These are phyloP conservation scores for Cercospora beticola DNA, from an alignment of 2,329 filamentous ascomycete genomes.

Conservation along the genomic window DNA sequence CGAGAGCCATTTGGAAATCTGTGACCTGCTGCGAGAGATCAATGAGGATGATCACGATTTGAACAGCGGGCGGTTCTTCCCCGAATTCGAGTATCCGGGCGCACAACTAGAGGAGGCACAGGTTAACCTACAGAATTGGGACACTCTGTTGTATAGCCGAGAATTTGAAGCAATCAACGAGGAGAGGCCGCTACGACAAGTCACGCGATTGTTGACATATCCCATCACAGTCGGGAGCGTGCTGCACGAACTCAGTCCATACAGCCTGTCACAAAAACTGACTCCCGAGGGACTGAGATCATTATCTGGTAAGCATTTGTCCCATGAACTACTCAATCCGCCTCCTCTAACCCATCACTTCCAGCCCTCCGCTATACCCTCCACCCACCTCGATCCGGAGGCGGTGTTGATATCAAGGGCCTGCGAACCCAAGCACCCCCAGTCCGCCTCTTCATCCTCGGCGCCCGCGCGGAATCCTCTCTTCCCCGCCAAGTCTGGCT, in stretches of 20 bases:
- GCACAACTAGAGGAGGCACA: constrained; percentile 87
- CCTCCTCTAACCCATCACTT: not conserved
- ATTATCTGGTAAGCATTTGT: constrained; percentile 70
- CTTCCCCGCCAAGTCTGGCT: constrained; percentile 92
- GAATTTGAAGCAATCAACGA: constrained; percentile 89
- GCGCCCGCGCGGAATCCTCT: constrained; percentile 95
- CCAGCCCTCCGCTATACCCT: constrained; percentile 87
- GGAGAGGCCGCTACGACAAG: constrained; percentile 87
- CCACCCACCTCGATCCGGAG: constrained; percentile 79
- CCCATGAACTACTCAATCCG: not conserved
- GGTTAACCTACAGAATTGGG: constrained; percentile 98
- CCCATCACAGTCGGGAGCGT: constrained; percentile 89
- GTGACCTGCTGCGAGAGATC: constrained; percentile 85
- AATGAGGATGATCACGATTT: constrained; percentile 98
- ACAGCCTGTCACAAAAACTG: constrained; percentile 75
- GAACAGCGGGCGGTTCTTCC: constrained; percentile 84
- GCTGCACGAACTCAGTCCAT: constrained; percentile 91
- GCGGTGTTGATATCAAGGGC: constrained; percentile 71
- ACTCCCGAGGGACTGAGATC: constrained; percentile 90
- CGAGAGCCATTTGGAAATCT: constrained; percentile 86
- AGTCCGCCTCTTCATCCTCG: constrained; percentile 87
- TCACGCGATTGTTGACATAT: constrained; percentile 89
- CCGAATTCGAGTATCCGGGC: constrained; percentile 88
- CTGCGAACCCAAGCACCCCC: constrained; percentile 82
- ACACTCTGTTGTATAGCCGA: constrained; percentile 90